Conservation (phyloP, 1,284 basidiomycete species). For the Cutaneotrichosporon sp. region DNA sequence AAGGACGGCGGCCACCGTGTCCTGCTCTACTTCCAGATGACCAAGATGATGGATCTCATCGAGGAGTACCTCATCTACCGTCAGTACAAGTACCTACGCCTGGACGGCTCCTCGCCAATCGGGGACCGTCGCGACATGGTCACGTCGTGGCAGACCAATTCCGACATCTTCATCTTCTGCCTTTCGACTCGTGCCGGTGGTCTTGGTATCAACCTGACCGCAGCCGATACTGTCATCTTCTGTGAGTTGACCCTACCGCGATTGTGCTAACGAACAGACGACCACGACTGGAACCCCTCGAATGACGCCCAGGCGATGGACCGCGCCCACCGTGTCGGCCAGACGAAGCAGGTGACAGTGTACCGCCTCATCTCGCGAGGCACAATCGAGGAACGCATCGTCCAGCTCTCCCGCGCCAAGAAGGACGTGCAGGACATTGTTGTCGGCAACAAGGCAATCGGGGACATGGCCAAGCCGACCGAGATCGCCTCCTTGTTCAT, state of each 20-base stretch:
- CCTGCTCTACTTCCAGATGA: conserved; percentile 99
- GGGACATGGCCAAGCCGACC: conserved; percentile 87
- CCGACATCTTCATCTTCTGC: conserved; percentile 93
- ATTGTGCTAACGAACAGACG: conserved; percentile 55
- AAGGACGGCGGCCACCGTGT: conserved; percentile 92
- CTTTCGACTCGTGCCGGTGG: conserved; percentile 96
- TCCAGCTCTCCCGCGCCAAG: conserved; percentile 88
- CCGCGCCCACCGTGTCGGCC: conserved; percentile 95
- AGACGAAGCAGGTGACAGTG: conserved; percentile 98
- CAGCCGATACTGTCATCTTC: conserved; percentile 96
- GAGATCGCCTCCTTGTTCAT: conserved; percentile 95
- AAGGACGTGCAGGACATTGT: conserved; percentile 99
- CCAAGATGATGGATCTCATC: conserved; percentile 98
- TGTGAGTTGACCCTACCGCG: conserved; percentile 29
- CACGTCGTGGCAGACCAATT: conserved; percentile 96
- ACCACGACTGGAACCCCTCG: conserved; percentile 99
- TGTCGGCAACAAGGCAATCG: conserved; percentile 92
- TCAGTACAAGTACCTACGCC: conserved; percentile 93
- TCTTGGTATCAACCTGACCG: conserved; percentile 95
- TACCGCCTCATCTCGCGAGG: conserved; percentile 88
- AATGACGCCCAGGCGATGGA: conserved; percentile 99
- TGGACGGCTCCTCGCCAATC: conserved; percentile 93
- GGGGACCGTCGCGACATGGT: conserved; percentile 99
- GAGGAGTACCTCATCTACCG: conserved; percentile 98
- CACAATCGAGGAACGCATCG: conserved; percentile 97